A percentile compares a stretch with the other conserved stretches of the same genome.
These are phyloP conservation scores for Agarophyton chilense DNA, from an alignment of 23 red algal genomes.

Conservation along the genomic window DNA sequence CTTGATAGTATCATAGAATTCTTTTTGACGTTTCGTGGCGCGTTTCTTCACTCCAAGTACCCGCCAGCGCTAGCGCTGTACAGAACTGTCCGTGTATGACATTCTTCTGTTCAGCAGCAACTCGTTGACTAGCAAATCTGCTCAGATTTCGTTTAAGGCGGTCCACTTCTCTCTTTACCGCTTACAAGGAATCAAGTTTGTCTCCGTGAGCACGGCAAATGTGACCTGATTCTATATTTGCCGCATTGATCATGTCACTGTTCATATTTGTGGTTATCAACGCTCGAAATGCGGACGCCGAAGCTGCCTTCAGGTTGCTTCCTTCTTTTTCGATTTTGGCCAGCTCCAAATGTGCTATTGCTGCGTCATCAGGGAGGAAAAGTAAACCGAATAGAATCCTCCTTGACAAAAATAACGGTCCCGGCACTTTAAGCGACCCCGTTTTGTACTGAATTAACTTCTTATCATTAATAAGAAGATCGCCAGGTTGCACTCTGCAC, in stretches of 20 bases:
- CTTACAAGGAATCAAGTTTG: background rate
- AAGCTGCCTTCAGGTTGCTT: conserved; percentile 61
- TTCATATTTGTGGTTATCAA: conserved; percentile 4
- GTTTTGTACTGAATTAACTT: conserved; percentile 17
- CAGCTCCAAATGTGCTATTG: conserved; percentile 48
- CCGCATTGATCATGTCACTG: conserved; percentile 20
- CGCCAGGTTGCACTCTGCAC: background rate
- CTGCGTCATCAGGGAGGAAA: conserved; percentile 27
- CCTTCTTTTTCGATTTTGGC: conserved; percentile 66
- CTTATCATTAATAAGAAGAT: background rate
- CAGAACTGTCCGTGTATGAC: conserved; percentile 14
- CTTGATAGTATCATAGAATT: conserved; percentile 65
- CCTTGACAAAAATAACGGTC: conserved; percentile 63
- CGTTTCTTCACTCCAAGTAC: conserved; percentile 23
- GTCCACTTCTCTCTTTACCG: conserved; percentile 17
- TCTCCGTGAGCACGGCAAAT: background rate
- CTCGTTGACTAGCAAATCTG: background rate
- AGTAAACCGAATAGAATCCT: conserved; percentile 49
- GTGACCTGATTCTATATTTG: conserved; percentile 22
- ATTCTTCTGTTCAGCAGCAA: background rate
- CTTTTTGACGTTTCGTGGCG: conserved; percentile 52
- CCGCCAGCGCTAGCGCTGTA: conserved; percentile 11
- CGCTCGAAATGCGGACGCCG: conserved; percentile 50
- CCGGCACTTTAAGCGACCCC: conserved; percentile 43
- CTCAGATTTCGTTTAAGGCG: background rate